Evolutionary conservation across 139 green algal species (phyloP).

Genomic region (Auxenochlorella pyrenoidosa): DNA sequence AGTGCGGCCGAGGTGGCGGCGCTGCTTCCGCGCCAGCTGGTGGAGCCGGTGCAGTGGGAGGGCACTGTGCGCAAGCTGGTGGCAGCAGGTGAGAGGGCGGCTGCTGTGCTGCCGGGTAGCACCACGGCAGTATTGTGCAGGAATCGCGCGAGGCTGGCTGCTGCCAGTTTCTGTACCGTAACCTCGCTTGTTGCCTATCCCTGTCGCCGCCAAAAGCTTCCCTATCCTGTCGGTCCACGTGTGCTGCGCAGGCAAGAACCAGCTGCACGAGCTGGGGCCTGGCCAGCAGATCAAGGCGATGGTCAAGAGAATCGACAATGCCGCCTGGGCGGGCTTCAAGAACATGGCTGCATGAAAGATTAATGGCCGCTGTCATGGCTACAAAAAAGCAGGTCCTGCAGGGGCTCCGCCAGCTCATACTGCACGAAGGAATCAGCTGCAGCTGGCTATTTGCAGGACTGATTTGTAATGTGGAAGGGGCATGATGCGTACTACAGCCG

Average conservation of each 20-base stretch:
- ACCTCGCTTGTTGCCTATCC: too few species aligned
- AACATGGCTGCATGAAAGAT: slow-evolving; percentile 61
- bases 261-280: slow-evolving; percentile 90
- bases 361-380: not conserved
- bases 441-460: too few species aligned
- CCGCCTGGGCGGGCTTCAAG: slow-evolving; percentile 73
- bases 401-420: too few species aligned
- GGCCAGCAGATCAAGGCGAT: slow-evolving; percentile 96
- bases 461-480: too few species aligned
- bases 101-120: too few species aligned
- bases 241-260: slow-evolving; percentile 53
- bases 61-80: slow-evolving; percentile 60
- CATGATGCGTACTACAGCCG: too few species aligned
- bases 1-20: slow-evolving; percentile 58
- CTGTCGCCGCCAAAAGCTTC: too few species aligned
- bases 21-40: slow-evolving; percentile 87
- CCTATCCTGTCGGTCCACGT: not conserved
- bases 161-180: not conserved
- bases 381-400: not conserved
- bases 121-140: too few species aligned
- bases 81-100: slow-evolving; percentile 12
- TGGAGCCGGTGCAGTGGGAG: slow-evolving; percentile 88
- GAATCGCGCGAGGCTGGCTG: too few species aligned
- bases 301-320: slow-evolving; percentile 83
- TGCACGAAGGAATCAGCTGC: too few species aligned